Percentiles rank a stretch among this genome's conserved stretches.
Evolutionary conservation across 202 grass and related monocot genomes (phyloP).

Genomic region (Brachypodium distachyon): DNA sequence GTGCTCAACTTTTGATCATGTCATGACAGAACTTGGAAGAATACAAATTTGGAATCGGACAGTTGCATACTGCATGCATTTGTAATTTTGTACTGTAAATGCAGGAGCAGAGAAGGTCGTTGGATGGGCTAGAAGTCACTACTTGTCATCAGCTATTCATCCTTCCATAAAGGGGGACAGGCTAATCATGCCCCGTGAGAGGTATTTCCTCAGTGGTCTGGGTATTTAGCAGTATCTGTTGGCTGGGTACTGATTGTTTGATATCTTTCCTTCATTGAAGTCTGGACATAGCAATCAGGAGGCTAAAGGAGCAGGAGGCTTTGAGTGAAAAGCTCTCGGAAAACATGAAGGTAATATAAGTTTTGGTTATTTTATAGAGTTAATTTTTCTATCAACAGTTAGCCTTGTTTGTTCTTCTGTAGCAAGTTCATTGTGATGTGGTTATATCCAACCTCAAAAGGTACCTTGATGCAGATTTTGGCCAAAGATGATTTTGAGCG

Average conservation of each 20-base stretch:
- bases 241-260: slow-evolving; percentile 5
- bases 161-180: slow-evolving; percentile 57
- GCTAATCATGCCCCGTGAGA: slow-evolving; percentile 69
- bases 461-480: slow-evolving; percentile 61
- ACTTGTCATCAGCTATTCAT: slow-evolving; percentile 53
- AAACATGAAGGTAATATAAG: slow-evolving; percentile 52
- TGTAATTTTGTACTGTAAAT: slow-evolving; percentile 19
- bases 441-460: slow-evolving; percentile 6
- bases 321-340: slow-evolving; percentile 50
- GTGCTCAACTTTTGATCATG: neutral
- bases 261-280: slow-evolving; percentile 27
- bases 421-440: neutral
- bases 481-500: slow-evolving; percentile 91
- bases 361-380: slow-evolving; percentile 10
- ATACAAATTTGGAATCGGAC: neutral
- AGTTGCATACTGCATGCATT: neutral
- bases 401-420: neutral
- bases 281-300: slow-evolving; percentile 71
- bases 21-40: neutral
- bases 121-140: slow-evolving; percentile 93
- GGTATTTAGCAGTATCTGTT: slow-evolving; percentile 14
- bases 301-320: slow-evolving; percentile 60
- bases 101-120: slow-evolving; percentile 74
- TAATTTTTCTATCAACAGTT: neutral
- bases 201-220: slow-evolving; percentile 36